Base-by-base conservation (phyloP, 2,329 filamentous ascomycete genomes). In the Aspergillus transmontanensis region DNA sequence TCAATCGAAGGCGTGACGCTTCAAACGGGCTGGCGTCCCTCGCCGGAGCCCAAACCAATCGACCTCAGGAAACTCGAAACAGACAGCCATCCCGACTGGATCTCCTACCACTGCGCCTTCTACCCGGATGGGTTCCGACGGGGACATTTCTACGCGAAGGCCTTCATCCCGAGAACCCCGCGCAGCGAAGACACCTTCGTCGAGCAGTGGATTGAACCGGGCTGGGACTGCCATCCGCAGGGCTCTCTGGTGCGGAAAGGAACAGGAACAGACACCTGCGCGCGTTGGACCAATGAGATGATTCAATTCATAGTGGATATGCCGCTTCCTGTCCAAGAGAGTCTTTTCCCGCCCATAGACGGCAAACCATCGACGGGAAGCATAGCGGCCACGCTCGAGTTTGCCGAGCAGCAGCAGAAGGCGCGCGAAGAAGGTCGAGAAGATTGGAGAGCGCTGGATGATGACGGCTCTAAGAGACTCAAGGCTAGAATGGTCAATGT, bases 201-300 rank as follows among this genome's bases (percentile, higher is more conserved):
- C 3, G 58, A 56, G 39, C 51, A 60, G 11, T 60, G 58, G 51
- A 36, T 60, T 16, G 30, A 39, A 32, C 58, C 58, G 16, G 58
- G 58, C 36, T 60, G 58, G 50, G 50, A 60, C 41, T 45, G 36
- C 23, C 21, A 53, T 7, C 58, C 51, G 16, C n/a, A 28, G 12
- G 58, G 58, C 28, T 56, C 51, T 10, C 50, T 16, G 7, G 19
- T 30, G 4, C 28, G 9, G 10, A 19, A 12, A 21, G 28, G 16
- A 12, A 3, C 6, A 23, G 16, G 23, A 41, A 39, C 14, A 0
- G 14, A 10, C 4, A 53, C 34, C n/a, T 11, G 21, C 0, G 58
- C 58, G 2, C 58, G 46, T 0, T 60, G n/a, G 34, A 60, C 51
- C 2, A 60, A 39, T 2, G 51, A 56, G 4, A 56, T 60, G 58